Percentiles rank a stretch among this genome's conserved stretches.
These are phyloP conservation scores for Tephrocybe rancida DNA, from an alignment of 768 basidiomycete genomes.

Conservation along the genomic window DNA sequence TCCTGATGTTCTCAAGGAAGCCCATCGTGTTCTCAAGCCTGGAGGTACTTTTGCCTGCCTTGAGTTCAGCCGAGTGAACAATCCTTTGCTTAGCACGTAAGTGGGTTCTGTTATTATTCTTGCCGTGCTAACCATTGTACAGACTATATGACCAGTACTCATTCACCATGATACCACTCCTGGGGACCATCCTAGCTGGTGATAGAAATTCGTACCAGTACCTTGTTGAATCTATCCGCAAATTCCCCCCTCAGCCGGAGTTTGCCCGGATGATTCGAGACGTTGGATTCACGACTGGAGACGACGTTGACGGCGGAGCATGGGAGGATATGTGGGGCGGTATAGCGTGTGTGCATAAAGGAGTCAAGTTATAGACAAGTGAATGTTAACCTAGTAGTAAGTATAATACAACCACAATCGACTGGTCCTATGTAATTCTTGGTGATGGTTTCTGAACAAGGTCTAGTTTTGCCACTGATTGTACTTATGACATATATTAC, in stretches of 20 bases:
- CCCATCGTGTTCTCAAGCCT: constrained; percentile 92
- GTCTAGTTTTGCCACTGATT: too few relatives aligned
- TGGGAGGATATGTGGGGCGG: constrained; percentile 90
- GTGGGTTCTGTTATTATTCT: constrained; percentile 30
- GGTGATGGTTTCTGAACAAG: too few relatives aligned
- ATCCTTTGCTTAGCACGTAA: constrained; percentile 85
- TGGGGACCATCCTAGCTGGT: constrained; percentile 96
- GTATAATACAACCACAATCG: neutral
- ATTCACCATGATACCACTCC: constrained; percentile 90
- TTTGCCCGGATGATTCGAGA: constrained; percentile 90
- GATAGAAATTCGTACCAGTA: constrained; percentile 97
- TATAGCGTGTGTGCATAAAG: constrained; percentile 83
- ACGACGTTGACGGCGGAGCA: constrained; percentile 76
- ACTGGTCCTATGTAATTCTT: neutral
- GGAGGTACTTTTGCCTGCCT: constrained; percentile 95
- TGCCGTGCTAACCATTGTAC: constrained; percentile 5
- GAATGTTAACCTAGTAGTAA: neutral
- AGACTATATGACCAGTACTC: constrained; percentile 96
- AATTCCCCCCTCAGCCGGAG: constrained; percentile 85
- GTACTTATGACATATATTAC: too few relatives aligned
- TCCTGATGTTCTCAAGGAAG: constrained; percentile 84
- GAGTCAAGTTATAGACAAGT: constrained; percentile 66
- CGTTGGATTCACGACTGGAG: constrained; percentile 79
- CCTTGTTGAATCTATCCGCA: constrained; percentile 94
- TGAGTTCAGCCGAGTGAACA: constrained; percentile 92